A percentile compares a stretch with the other conserved stretches of the same genome.
phyloP scores from a whole-genome alignment of 2,329 filamentous ascomycete genomes.

The Epichloe scottii region DNA sequence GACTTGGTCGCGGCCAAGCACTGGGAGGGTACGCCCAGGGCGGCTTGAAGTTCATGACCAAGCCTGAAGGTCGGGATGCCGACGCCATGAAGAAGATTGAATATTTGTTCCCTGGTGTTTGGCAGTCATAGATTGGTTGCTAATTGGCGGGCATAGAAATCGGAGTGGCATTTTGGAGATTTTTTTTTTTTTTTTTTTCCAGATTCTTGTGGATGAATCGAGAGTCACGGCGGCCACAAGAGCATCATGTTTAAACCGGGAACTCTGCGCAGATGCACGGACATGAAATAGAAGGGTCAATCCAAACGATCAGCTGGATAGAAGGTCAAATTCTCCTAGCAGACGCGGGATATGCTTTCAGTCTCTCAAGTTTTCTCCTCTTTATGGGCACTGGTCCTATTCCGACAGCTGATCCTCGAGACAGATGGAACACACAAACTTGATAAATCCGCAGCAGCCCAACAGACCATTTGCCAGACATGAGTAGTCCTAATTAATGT shows the following conservation, averaged over 20 bases:
- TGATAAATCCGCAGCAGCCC: too few relatives aligned
- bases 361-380: background rate
- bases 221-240: too few relatives aligned
- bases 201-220: background rate
- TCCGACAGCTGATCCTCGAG: too few relatives aligned
- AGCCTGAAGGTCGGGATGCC: conserved; percentile 56
- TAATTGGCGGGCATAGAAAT: background rate
- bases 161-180: background rate
- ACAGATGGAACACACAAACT: too few relatives aligned
- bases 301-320: background rate
- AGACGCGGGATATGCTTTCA: too few relatives aligned
- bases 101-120: conserved; percentile 82
- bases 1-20: conserved; percentile 73
- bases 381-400: background rate
- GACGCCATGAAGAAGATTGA: conserved; percentile 69
- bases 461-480: too few relatives aligned
- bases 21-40: conserved; percentile 61
- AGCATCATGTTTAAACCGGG: too few relatives aligned
- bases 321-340: background rate
- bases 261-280: background rate
- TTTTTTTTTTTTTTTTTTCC: background rate
- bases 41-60: conserved; percentile 71
- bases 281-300: background rate
- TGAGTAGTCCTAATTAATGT: too few relatives aligned
- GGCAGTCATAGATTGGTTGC: conserved; percentile 23